Conservation (phyloP, 352 stramenopile species). For the Hyaloperonospora brassicae region DNA sequence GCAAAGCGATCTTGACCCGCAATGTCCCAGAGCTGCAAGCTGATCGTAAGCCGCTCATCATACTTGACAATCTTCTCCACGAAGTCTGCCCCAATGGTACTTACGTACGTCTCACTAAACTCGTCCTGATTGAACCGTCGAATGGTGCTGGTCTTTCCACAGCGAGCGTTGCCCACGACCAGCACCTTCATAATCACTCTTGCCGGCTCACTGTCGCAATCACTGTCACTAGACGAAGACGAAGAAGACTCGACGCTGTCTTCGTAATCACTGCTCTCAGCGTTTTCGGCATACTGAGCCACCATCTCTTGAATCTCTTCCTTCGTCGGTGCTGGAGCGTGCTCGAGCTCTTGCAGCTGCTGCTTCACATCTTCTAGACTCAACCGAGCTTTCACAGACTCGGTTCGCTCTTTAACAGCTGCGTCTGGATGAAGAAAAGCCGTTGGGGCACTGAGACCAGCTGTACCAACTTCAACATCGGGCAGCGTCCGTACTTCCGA, state of each 20-base stretch:
- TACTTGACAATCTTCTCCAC: constrained; percentile 73
- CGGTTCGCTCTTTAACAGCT: constrained; percentile 3
- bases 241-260: constrained; percentile 12
- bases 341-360: constrained; percentile 42
- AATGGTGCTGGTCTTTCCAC: constrained; percentile 85
- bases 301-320: constrained; percentile 57
- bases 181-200: constrained; percentile 78
- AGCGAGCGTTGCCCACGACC: constrained; percentile 82
- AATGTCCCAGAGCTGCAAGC: constrained; percentile 85
- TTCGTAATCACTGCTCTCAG: constrained; percentile 8
- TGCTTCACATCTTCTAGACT: constrained; percentile 45
- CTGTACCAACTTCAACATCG: constrained; percentile 18
- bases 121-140: constrained; percentile 57
- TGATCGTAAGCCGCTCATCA: constrained; percentile 45
- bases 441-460: constrained; percentile 6
- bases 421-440: constrained; percentile 6
- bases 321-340: constrained; percentile 32
- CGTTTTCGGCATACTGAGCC: constrained; percentile 39
- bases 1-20: constrained; percentile 82
- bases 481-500: constrained; percentile 11
- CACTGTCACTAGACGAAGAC: constrained; percentile 1
- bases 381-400: constrained; percentile 13
- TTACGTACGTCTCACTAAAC: constrained; percentile 79
- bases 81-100: constrained; percentile 84
- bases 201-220: constrained; percentile 21